Percentiles rank a stretch among this genome's conserved stretches.
Evolutionary conservation across 2,329 filamentous ascomycete genomes (phyloP).

Genomic region (Talaromyces atroroseus): DNA sequence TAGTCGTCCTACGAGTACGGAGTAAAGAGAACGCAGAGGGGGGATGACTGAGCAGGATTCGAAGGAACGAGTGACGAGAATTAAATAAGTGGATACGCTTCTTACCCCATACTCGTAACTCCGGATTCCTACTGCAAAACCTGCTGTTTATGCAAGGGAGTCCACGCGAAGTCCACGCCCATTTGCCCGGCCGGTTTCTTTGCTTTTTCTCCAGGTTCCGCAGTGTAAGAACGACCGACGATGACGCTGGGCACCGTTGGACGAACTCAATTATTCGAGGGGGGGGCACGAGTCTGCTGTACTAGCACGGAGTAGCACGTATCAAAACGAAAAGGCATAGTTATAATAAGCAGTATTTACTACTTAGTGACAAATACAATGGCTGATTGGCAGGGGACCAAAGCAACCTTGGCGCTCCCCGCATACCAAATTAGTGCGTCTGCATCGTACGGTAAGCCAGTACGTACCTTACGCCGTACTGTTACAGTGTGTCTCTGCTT

Average conservation of each 20-base stretch:
- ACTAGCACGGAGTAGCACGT: no score
- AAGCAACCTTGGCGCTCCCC: slow-evolving; percentile 1
- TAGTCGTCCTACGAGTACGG: no score
- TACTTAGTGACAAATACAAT: no score
- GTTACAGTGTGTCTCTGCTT: background rate
- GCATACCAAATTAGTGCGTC: slow-evolving; percentile 9
- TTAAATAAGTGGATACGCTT: background rate
- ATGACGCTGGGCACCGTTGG: background rate
- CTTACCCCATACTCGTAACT: slow-evolving; percentile 10
- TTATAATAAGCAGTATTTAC: no score
- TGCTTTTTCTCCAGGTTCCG: slow-evolving; percentile 3
- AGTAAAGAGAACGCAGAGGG: no score
- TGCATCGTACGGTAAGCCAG: background rate
- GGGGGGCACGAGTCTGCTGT: no score
- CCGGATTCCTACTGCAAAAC: slow-evolving; percentile 7
- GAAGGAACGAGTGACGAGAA: background rate
- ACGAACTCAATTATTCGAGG: no score
- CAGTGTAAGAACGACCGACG: background rate
- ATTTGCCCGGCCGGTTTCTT: slow-evolving; percentile 1
- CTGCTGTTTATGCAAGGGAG: slow-evolving; percentile 10
- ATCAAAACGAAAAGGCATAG: no score
- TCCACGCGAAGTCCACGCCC: slow-evolving; percentile 10
- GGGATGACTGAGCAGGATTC: background rate
- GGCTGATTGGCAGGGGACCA: background rate
- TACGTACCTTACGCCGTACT: background rate